Evolutionary conservation across 768 basidiomycete genomes (phyloP), one percentile per base, ranked within the genome.

Genomic region (Naganishia vishniacii): DNA sequence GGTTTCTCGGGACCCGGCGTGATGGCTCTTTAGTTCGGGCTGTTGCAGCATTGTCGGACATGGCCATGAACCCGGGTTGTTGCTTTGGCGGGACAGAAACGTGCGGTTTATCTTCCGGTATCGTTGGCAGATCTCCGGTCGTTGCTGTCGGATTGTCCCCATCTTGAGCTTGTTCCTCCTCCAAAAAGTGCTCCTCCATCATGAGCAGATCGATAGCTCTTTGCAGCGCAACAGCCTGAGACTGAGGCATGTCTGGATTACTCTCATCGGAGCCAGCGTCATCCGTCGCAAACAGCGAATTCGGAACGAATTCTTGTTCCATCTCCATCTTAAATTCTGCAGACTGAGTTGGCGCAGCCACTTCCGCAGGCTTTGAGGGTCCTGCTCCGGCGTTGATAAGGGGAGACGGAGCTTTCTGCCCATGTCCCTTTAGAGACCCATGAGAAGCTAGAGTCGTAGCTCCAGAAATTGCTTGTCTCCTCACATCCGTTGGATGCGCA

Each of bases 181-280:
- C 37, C 53, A 56, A 40, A 34, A 56, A 56, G 20, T 41, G 20
- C 20, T 56, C 53, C 32, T 56, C 53, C 37, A 37, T 37, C 53
- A 56, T 56, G 6, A 56, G 31, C 37, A 56, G 34, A 56, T 56
- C 53, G 5, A 56, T 20, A 16, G 53, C 53, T 23, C 53, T 31
- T 37, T 37, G 31, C 32, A 56, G 15, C 1, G 53, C 53, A 9
- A 37, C 32, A 13, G 53, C 34, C 23, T 56, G 53, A 2, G 53
- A 56, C 12, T 34, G 32, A 20, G 53, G 31, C n/a, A 56, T 56
- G 32, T 56, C 53, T 12, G 23, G 37, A 16, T 32, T 37, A 6
- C n/a, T 20, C 11, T 44, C 9, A 44, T 44, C 42, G 6, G 42
- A 20, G 9, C 42, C 42, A 20, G 9, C 18, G 42, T 44, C 42